Evolutionary conservation across 768 basidiomycete species (phyloP).

Genomic region (Trametes elegans): DNA sequence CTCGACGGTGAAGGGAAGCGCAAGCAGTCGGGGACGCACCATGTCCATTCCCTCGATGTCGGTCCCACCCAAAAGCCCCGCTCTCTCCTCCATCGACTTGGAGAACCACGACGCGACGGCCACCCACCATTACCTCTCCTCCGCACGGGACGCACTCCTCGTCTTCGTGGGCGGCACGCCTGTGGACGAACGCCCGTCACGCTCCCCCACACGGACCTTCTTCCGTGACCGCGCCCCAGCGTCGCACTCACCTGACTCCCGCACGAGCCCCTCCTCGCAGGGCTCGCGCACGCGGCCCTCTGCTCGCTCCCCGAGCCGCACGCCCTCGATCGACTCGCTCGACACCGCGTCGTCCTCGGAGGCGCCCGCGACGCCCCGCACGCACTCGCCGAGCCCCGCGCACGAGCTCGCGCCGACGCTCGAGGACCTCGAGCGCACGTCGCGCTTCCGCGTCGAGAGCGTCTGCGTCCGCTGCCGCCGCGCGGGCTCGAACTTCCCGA

Average conservation of each 20-base stretch:
- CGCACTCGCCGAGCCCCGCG: conserved; percentile 17
- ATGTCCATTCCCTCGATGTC: conserved; percentile 1
- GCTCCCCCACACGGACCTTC: conserved; percentile 5
- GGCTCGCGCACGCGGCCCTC: conserved; percentile 6
- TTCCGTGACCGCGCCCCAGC: not conserved
- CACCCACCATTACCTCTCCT: conserved; percentile 7
- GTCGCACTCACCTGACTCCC: conserved; percentile 11
- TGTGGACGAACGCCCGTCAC: conserved; percentile 8
- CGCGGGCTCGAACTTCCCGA: conserved; percentile 32
- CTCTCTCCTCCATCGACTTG: conserved; percentile 19
- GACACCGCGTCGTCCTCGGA: conserved; percentile 30
- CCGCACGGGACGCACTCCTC: conserved; percentile 17
- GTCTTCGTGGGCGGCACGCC: conserved; percentile 10
- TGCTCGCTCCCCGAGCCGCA: conserved; percentile 17
- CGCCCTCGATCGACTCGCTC: conserved; percentile 27
- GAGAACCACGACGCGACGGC: conserved; percentile 20
- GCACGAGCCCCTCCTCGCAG: not conserved
- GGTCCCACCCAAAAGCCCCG: conserved; percentile 19
- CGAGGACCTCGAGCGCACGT: conserved; percentile 28
- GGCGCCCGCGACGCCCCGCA: conserved; percentile 28
- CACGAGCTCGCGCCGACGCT: conserved; percentile 23
- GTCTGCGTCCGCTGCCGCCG: conserved; percentile 29
- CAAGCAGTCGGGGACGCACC: conserved; percentile 8
- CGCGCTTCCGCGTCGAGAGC: conserved; percentile 26
- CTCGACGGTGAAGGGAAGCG: too few relatives aligned